A percentile compares a stretch with the other conserved stretches of the same genome.
Conservation (phyloP, 2,329 filamentous ascomycete species). For the Claviceps monticola region DNA sequence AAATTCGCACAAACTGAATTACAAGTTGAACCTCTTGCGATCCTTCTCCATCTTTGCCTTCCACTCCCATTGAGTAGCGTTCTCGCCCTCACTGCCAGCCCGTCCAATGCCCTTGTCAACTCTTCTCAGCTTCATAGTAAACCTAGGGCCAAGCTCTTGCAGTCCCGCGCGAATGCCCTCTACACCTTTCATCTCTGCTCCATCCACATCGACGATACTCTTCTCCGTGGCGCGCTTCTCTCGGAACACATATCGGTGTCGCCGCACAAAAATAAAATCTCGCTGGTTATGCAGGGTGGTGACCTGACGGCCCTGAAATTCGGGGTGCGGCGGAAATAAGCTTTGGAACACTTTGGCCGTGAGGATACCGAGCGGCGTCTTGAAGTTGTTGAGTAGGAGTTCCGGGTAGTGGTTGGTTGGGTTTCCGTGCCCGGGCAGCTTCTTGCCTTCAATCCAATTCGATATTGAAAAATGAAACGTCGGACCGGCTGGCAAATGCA, state of each 20-base stretch:
- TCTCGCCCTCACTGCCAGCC: slow-evolving; percentile 52
- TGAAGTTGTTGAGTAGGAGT: slow-evolving; percentile 86
- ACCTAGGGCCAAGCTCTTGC: slow-evolving; percentile 77
- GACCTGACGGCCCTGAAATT: slow-evolving; percentile 76
- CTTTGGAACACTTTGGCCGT: slow-evolving; percentile 66
- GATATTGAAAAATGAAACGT: slow-evolving; percentile 87
- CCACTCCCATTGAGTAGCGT: slow-evolving; percentile 91
- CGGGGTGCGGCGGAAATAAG: slow-evolving; percentile 56
- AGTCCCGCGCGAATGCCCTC: slow-evolving; percentile 76
- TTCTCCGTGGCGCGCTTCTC: slow-evolving; percentile 83
- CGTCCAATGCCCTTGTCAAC: slow-evolving; percentile 77
- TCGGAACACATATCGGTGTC: slow-evolving; percentile 85
- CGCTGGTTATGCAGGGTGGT: slow-evolving; percentile 90
- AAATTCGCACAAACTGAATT: slow-evolving; percentile 9
- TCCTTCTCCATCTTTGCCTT: slow-evolving; percentile 90
- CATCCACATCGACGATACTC: slow-evolving; percentile 66
- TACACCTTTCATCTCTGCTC: slow-evolving; percentile 70
- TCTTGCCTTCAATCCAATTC: slow-evolving; percentile 81
- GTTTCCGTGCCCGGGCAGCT: slow-evolving; percentile 76
- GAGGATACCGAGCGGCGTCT: slow-evolving; percentile 77
- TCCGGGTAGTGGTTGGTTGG: slow-evolving; percentile 85
- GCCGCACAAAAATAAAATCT: slow-evolving; percentile 86
- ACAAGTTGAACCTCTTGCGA: slow-evolving; percentile 87
- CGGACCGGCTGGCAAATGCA: slow-evolving; percentile 72
- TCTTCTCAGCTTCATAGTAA: slow-evolving; percentile 65